Base-by-base conservation (phyloP, 495 filamentous ascomycete genomes). In the Penicillium subrubescens region DNA sequence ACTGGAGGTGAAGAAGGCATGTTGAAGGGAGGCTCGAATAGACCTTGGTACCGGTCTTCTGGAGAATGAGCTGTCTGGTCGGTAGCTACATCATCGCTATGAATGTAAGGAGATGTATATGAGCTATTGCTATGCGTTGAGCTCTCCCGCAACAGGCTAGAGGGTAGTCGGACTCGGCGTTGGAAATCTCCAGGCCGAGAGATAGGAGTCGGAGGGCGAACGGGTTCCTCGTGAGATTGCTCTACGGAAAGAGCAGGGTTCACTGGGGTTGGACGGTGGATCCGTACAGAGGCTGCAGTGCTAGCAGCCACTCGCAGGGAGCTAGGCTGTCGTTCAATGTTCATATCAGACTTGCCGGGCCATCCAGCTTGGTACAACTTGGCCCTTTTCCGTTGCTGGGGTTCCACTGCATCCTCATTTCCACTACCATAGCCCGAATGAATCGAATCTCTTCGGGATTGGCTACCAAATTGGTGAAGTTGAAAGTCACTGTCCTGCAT, bases 221-320 rank as follows among this genome's bases (percentile, higher is more conserved):
- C 87, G 27, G 89, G 82, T 64, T 92, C 91, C 69, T 95, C 91
- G n/a, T 88, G 71, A 44, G 89, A 85, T 34, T 78, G 82, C 23
- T 80, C 74, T n/a, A 71, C 66, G 66, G 80, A 61, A 43, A 81
- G 73, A 7, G 82, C 81, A 43, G 85, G 85, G 34, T 86, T 86
- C 21, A 85, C 75, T 8, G 88, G 84, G 34, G 91, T 85, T 8
- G 93, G 93, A 59, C 91, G 85, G 75, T 96, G 90, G 48, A 89
- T 87, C n/a, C 93, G 91, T 61, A 97, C 83, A 8, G 93, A 96
- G 19, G 91, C 91, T 34, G 93, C 87, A 17, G 92, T 94, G 73
- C 92, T 95, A 21, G 93, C 93, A 65, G 90, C 88, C 12, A 96
- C 92, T 59, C 93, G 84, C n/a, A 97, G 79, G 8, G 93, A 96